Evolutionary conservation across 768 basidiomycete species (phyloP), one percentile per base, ranked within the genome.

Genomic region (Mrakia blollopis): DNA sequence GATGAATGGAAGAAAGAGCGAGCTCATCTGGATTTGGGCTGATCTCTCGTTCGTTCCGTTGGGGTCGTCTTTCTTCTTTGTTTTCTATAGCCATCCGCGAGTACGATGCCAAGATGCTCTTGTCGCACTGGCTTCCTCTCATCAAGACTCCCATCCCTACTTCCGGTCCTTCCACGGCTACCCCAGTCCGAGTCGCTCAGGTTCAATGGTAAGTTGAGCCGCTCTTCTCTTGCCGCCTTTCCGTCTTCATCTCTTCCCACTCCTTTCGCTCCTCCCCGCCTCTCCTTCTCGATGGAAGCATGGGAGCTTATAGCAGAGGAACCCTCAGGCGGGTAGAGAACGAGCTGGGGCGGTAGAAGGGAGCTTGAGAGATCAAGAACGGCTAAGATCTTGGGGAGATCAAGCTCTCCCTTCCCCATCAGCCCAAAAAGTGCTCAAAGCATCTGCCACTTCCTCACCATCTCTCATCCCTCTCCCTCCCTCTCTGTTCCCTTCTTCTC

Each of bases 21-120:
- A 65, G 25, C 62, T 63, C 72, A 32, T 72, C 18, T 57, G 67
- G 54, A 52, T 30, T 65, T 52, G 13, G 32, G 39, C 57, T 28
- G 28, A 8, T 25, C 61, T 21, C n/a, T n/a, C n/a, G n/a, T n/a
- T n/a, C 32, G 21, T 32, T 62, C 50, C 47, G 44, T 21, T 37
- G 69, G 62, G 74, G 57, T 35, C 57, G 52, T 62, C 23, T 8
- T 54, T 61, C 23, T n/a, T n/a, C 39, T 50, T 39, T 21, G 13
- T 25, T 10, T n/a, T 54, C n/a, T 18, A 39, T 74, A 90, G 89
- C 91, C 80, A 96, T 98, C 86, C 91, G 92, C 83, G 94, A 98
- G 88, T 98, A 94, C 88, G 96, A 99, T 84, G 96, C 96, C 80
- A 99, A 98, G 87, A 92, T 98, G 81, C 88, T 98, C 80, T 87